Evolutionary conservation across 1,284 basidiomycete genomes (phyloP).

Genomic region (Tremellales sp.): DNA sequence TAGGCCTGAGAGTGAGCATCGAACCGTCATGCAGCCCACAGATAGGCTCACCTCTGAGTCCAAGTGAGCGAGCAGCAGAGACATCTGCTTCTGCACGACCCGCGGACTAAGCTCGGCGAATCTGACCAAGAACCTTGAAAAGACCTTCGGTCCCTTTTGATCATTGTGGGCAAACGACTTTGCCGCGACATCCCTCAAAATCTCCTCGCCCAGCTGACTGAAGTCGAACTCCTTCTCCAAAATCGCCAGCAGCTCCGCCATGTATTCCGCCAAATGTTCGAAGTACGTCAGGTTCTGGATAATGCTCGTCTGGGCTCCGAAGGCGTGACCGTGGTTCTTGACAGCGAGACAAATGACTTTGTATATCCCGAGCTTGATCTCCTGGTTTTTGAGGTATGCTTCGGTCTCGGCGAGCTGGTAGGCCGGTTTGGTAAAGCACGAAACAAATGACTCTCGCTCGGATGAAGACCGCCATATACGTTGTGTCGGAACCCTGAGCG

Average conservation of each 20-base stretch:
- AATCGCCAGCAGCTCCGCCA: slow-evolving; percentile 82
- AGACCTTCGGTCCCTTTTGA: slow-evolving; percentile 79
- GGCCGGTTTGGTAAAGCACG: slow-evolving; percentile 76
- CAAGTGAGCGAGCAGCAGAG: slow-evolving; percentile 74
- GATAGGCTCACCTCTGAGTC: slow-evolving; percentile 75
- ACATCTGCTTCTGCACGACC: slow-evolving; percentile 85
- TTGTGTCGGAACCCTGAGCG: slow-evolving; percentile 68
- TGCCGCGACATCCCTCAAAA: slow-evolving; percentile 57
- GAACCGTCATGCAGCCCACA: background rate
- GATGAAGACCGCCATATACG: slow-evolving; percentile 81
- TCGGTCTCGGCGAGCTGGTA: slow-evolving; percentile 85
- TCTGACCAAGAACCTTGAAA: slow-evolving; percentile 77
- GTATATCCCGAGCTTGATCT: slow-evolving; percentile 71
- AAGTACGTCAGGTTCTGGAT: slow-evolving; percentile 90
- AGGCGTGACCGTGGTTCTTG: slow-evolving; percentile 81
- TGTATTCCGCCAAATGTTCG: slow-evolving; percentile 88
- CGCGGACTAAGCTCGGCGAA: slow-evolving; percentile 80
- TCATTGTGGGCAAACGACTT: slow-evolving; percentile 54
- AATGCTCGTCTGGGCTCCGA: slow-evolving; percentile 81
- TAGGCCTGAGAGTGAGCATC: slow-evolving; percentile 61
- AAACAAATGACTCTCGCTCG: slow-evolving; percentile 77
- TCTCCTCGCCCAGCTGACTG: slow-evolving; percentile 81
- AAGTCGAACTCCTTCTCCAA: slow-evolving; percentile 86
- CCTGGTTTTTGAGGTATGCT: slow-evolving; percentile 73
- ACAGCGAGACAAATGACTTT: slow-evolving; percentile 88